Percentiles rank a stretch among this genome's conserved stretches.
Conservation (phyloP, 176 grass and related monocot genomes). For the Stipa capillata region DNA sequence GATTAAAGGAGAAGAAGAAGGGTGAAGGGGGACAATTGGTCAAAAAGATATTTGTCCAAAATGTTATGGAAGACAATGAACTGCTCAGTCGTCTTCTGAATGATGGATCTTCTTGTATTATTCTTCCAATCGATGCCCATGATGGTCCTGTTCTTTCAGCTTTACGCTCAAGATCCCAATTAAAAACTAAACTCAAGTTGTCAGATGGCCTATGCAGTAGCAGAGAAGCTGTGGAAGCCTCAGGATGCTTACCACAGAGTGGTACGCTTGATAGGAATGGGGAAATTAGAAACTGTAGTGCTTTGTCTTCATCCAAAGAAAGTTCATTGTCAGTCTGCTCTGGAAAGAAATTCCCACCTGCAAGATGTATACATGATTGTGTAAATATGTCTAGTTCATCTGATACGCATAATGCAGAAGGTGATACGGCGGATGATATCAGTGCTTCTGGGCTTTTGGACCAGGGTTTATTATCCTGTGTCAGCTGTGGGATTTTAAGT, state of each 20-base stretch:
- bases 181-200: conserved; percentile 33
- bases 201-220: conserved; percentile 28
- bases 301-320: conserved; percentile 15
- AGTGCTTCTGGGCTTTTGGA: conserved; percentile 49
- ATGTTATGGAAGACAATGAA: conserved; percentile 76
- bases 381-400: conserved; percentile 20
- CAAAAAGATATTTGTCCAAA: conserved; percentile 65
- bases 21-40: conserved; percentile 57
- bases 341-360: conserved; percentile 11
- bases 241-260: conserved; percentile 15
- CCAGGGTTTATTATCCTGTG: conserved; percentile 87
- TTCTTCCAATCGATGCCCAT: conserved; percentile 44
- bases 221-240: conserved; percentile 31
- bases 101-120: conserved; percentile 44
- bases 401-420: conserved; percentile 39
- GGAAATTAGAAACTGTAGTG: conserved; percentile 12
- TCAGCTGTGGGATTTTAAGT: conserved; percentile 93
- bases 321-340: conserved; percentile 8
- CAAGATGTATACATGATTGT: conserved; percentile 8
- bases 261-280: conserved; percentile 2
- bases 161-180: conserved; percentile 23
- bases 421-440: conserved; percentile 30
- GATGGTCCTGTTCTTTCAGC: conserved; percentile 28
- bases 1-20: conserved; percentile 86
- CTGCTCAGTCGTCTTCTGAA: conserved; percentile 41